phyloP scores from a whole-genome alignment of 2,329 filamentous ascomycete genomes.

The Pleoardoris graminearum region DNA sequence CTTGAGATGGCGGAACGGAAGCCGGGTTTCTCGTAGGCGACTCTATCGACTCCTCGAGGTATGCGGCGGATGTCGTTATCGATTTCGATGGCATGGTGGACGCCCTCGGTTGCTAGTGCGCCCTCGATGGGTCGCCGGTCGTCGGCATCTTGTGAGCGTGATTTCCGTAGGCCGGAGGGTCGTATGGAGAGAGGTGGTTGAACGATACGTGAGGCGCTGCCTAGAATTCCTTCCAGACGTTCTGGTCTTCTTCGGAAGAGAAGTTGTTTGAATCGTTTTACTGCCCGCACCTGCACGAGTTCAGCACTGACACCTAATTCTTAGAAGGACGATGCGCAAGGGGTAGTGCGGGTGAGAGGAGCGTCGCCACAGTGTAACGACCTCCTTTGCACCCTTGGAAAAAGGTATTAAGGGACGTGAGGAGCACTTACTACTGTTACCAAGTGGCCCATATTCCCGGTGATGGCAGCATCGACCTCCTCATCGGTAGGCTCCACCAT shows the following conservation, averaged over 20 bases:
- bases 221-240: constrained; percentile 63
- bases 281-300: constrained; percentile 74
- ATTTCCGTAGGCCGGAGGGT: constrained; percentile 45
- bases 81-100: constrained; percentile 53
- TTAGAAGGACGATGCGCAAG: not conserved
- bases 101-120: constrained; percentile 57
- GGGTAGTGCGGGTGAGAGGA: not conserved
- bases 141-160: constrained; percentile 56
- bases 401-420: not conserved
- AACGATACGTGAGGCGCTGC: constrained; percentile 60
- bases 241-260: constrained; percentile 61
- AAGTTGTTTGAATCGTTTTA: constrained; percentile 81
- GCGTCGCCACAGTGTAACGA: too few species aligned
- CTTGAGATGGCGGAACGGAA: constrained; percentile 15
- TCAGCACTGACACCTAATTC: not conserved
- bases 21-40: constrained; percentile 24
- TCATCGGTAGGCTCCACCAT: constrained; percentile 82
- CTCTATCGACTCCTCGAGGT: constrained; percentile 25
- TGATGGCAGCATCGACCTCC: constrained; percentile 89
- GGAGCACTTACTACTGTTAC: constrained; percentile 69
- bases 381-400: not conserved
- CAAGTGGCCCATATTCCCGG: constrained; percentile 82
- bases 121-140: constrained; percentile 55
- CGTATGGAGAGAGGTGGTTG: constrained; percentile 60
- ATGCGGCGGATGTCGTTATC: constrained; percentile 32